Evolutionary conservation across 176 grass and related monocot species (phyloP).

Genomic region (Carex cristatella): DNA sequence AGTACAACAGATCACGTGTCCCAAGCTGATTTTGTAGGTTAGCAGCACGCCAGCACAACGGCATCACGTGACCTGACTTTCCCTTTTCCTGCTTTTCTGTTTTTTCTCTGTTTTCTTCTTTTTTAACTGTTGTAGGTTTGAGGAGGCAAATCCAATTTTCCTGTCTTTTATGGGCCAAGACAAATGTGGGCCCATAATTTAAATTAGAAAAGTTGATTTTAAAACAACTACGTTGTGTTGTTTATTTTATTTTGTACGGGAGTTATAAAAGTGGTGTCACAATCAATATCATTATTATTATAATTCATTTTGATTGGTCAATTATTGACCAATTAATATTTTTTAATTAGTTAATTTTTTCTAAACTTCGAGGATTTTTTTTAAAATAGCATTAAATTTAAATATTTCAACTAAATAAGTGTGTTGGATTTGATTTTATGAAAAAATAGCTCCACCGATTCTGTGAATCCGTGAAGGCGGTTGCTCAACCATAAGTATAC

Average conservation of each 20-base stretch:
- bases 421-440: too few species aligned
- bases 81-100: not conserved
- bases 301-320: too few species aligned
- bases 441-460: too few species aligned
- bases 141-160: not conserved
- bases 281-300: too few species aligned
- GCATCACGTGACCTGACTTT: conserved; percentile 7
- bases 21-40: not conserved
- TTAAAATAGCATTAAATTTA: too few species aligned
- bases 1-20: conserved; percentile 22
- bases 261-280: too few species aligned
- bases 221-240: not conserved
- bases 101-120: not conserved
- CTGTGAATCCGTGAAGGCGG: too few species aligned
- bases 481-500: too few species aligned
- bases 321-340: too few species aligned
- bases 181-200: not conserved
- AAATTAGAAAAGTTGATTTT: not conserved
- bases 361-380: too few species aligned
- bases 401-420: too few species aligned
- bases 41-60: not conserved
- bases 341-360: too few species aligned
- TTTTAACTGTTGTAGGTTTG: not conserved
- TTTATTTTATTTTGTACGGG: not conserved
- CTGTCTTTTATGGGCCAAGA: not conserved